phyloP scores from a whole-genome alignment of 1,284 basidiomycete genomes.

The Cystobasidiaceae sp. region DNA sequence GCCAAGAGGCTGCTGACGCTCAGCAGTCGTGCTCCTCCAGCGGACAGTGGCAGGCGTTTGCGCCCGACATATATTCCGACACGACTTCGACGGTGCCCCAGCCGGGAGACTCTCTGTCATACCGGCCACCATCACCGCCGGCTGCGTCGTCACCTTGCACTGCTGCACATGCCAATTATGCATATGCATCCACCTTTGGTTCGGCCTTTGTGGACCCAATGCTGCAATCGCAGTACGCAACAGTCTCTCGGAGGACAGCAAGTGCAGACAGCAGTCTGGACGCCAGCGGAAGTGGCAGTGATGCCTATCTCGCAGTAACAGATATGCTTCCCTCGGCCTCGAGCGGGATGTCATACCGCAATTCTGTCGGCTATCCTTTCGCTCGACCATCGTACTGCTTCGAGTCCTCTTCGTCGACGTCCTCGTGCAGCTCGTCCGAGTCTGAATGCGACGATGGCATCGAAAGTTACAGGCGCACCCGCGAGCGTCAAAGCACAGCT shows the following conservation, averaged over 20 bases:
- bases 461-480: neutral
- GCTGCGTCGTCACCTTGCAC: slow-evolving; percentile 6
- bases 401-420: neutral
- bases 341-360: neutral
- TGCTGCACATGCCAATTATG: slow-evolving; percentile 3
- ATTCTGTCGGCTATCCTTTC: slow-evolving; percentile 2
- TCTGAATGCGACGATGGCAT: slow-evolving; percentile 4
- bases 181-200: slow-evolving; percentile 12
- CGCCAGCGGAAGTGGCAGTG: too few species aligned
- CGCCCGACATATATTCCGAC: slow-evolving; percentile 4
- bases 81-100: neutral
- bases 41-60: slow-evolving; percentile 10
- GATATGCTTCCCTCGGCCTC: too few species aligned
- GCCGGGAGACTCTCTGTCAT: neutral
- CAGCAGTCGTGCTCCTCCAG: neutral
- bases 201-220: neutral
- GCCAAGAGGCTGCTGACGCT: neutral
- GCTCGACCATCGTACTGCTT: neutral
- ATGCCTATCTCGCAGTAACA: too few species aligned
- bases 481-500: neutral
- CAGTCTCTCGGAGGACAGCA: too few species aligned
- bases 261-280: too few species aligned
- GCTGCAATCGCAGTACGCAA: neutral
- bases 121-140: slow-evolving; percentile 8
- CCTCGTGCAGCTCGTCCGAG: neutral